Percentiles rank a stretch among this genome's conserved stretches.
These are phyloP conservation scores for Myxozyma neotropica DNA, from an alignment of 805 yeast species.

Conservation along the genomic window DNA sequence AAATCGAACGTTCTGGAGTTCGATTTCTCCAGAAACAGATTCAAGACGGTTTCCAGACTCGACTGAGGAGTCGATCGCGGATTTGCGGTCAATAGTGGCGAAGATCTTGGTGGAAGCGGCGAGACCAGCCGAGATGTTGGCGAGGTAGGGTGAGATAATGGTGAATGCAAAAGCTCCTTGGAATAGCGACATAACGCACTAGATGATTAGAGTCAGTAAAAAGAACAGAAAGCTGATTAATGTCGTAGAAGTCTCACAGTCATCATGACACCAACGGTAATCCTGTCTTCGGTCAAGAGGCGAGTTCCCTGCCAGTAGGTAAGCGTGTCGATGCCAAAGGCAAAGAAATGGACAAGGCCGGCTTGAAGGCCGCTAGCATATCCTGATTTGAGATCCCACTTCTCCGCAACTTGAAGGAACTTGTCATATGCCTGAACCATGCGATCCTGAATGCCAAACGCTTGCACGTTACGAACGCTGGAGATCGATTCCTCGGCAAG, in stretches of 20 bases:
- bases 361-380: slow-evolving; percentile 42
- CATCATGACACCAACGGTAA: slow-evolving; percentile 43
- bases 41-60: slow-evolving; percentile 34
- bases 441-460: slow-evolving; percentile 47
- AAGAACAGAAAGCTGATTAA: neutral
- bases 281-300: slow-evolving; percentile 41
- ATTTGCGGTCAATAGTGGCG: slow-evolving; percentile 49
- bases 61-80: slow-evolving; percentile 44
- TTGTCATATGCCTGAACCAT: slow-evolving; percentile 42
- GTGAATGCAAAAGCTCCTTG: slow-evolving; percentile 47
- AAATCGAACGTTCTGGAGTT: slow-evolving; percentile 36
- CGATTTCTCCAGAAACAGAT: slow-evolving; percentile 46
- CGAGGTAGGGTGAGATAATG: slow-evolving; percentile 47
- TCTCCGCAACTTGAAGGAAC: slow-evolving; percentile 38
- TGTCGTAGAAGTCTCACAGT: slow-evolving; percentile 37
- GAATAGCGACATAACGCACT: slow-evolving; percentile 29
- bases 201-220: neutral
- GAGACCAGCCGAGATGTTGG: slow-evolving; percentile 45
- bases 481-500: slow-evolving; percentile 49
- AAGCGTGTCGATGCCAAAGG: slow-evolving; percentile 46
- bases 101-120: slow-evolving; percentile 48
- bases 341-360: slow-evolving; percentile 44
- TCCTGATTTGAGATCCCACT: slow-evolving; percentile 38
- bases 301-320: slow-evolving; percentile 51
- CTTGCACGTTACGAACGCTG: slow-evolving; percentile 48